phyloP scores from a whole-genome alignment of 805 yeast species.

The Nakazawaea populi region DNA sequence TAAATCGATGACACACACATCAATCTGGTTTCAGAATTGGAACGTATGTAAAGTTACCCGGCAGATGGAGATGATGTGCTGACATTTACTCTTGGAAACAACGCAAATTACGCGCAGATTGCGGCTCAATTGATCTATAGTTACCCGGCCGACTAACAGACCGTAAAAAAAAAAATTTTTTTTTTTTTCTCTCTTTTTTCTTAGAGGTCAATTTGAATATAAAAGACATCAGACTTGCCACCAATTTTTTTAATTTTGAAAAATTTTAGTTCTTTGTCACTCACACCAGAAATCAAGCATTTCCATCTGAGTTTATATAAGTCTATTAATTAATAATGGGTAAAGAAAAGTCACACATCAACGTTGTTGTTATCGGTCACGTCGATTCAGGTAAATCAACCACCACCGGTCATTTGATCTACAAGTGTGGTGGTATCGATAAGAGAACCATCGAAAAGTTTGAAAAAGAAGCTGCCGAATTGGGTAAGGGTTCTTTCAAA shows the following conservation, averaged over 20 bases:
- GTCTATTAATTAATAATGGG: constrained; percentile 42
- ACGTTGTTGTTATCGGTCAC: constrained; percentile 99
- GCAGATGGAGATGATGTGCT: neutral
- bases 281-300: constrained; percentile 32
- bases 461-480: constrained; percentile 97
- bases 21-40: neutral
- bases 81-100: neutral
- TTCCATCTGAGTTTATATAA: constrained; percentile 27
- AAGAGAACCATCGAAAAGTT: constrained; percentile 98
- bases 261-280: constrained; percentile 16
- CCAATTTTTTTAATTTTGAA: constrained; percentile 5
- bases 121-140: neutral
- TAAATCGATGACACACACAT: too few relatives aligned
- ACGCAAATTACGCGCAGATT: neutral
- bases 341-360: constrained; percentile 96
- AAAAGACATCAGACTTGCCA: constrained; percentile 7
- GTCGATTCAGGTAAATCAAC: constrained; percentile 99
- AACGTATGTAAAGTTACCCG: neutral
- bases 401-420: constrained; percentile 98
- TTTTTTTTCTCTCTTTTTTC: neutral
- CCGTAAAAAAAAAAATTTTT: too few relatives aligned
- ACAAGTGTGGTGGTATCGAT: constrained; percentile 99
- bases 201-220: neutral
- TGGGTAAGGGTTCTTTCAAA: constrained; percentile 96
- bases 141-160: neutral